Evolutionary conservation across 495 filamentous ascomycete species (phyloP).

Genomic region (Hyaloscypha variabilis): DNA sequence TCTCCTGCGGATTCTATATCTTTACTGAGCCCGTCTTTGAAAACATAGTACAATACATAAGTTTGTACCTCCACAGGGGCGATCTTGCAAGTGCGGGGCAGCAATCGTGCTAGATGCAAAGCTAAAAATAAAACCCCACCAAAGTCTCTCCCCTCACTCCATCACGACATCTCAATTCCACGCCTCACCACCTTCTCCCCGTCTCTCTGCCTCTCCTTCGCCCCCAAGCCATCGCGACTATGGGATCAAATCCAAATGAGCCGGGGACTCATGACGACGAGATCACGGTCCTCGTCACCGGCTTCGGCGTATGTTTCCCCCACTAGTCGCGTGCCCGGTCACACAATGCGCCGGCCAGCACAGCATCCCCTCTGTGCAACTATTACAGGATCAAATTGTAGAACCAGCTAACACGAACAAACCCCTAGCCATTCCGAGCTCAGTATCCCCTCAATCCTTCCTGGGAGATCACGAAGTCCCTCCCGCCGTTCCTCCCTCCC

Average conservation of each 20-base stretch:
- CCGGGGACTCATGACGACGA: conserved; percentile 41
- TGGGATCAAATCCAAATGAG: conserved; percentile 12
- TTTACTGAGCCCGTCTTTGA: too few relatives aligned
- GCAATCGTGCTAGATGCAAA: too few relatives aligned
- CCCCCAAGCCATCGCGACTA: not conserved
- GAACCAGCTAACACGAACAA: conserved; percentile 12
- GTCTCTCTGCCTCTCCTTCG: not conserved
- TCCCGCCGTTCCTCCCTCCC: conserved; percentile 47
- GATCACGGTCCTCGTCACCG: conserved; percentile 70
- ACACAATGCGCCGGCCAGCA: not conserved
- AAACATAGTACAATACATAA: too few relatives aligned
- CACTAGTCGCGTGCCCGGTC: conserved; percentile 3
- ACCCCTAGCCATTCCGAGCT: conserved; percentile 33
- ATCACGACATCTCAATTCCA: not conserved
- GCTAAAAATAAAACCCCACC: too few relatives aligned
- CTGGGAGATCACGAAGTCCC: conserved; percentile 65
- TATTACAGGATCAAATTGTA: not conserved
- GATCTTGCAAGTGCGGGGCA: too few relatives aligned
- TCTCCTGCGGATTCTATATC: too few relatives aligned
- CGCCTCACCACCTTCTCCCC: not conserved
- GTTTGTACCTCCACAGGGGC: too few relatives aligned
- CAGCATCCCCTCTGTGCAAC: not conserved
- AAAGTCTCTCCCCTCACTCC: too few relatives aligned
- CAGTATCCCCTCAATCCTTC: conserved; percentile 69
- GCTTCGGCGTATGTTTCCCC: conserved; percentile 64